phyloP scores from a whole-genome alignment of 345 rosid species.

The Litchi chinensis region DNA sequence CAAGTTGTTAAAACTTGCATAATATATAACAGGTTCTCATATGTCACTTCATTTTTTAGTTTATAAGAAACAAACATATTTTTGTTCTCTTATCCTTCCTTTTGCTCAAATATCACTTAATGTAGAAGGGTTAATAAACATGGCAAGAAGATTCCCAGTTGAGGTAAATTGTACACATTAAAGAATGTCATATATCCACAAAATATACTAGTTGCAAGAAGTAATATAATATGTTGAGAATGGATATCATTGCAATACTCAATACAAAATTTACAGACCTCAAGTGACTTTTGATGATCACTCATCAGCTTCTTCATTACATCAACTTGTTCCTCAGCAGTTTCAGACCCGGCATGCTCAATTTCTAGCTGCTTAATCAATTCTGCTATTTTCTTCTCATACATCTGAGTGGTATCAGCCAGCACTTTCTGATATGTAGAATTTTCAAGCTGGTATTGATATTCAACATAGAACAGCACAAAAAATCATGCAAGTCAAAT shows the following conservation, averaged over 20 bases:
- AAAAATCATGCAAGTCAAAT: constrained; percentile 1
- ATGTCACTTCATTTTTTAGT: neutral
- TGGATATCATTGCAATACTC: constrained; percentile 9
- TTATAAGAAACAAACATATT: too few species aligned
- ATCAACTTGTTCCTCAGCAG: constrained; percentile 51
- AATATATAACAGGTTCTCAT: neutral
- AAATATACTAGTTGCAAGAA: neutral
- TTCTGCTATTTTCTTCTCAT: constrained; percentile 75
- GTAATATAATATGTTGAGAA: neutral
- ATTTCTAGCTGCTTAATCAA: constrained; percentile 59
- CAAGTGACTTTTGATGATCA: constrained; percentile 56
- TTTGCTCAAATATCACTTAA: constrained; percentile 1
- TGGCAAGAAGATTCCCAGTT: neutral
- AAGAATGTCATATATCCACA: neutral
- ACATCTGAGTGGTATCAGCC: constrained; percentile 74
- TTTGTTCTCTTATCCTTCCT: too few species aligned
- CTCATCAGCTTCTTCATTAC: constrained; percentile 47
- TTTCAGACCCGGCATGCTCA: constrained; percentile 43
- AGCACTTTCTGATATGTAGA: constrained; percentile 65
- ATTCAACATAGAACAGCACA: constrained; percentile 44
- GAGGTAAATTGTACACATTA: neutral
- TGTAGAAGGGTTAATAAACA: constrained; percentile 6
- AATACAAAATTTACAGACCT: constrained; percentile 47
- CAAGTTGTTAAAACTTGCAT: neutral
- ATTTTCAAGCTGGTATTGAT: constrained; percentile 68